A percentile compares a stretch with the other conserved stretches of the same genome.
These are phyloP conservation scores for Boletus speciosus DNA, from an alignment of 768 basidiomycete species.

Conservation along the genomic window DNA sequence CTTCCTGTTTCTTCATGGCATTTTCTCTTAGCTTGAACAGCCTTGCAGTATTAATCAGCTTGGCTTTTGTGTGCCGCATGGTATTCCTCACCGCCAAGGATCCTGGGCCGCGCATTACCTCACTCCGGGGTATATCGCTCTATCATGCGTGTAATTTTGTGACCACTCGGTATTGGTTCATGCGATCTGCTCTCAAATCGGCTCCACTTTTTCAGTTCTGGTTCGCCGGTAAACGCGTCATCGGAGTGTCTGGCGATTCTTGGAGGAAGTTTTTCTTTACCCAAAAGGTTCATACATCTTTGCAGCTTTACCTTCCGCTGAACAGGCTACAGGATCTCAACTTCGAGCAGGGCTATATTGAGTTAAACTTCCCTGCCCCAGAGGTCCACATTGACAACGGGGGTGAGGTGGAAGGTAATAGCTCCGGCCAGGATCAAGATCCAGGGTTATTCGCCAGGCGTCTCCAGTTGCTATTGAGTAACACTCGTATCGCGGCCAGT, in stretches of 20 bases:
- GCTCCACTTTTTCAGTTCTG: background rate
- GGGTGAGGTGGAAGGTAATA: background rate
- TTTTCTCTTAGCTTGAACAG: background rate
- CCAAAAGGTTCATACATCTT: background rate
- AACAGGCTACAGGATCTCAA: background rate
- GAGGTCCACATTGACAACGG: background rate
- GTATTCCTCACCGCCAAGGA: background rate
- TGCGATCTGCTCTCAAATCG: background rate
- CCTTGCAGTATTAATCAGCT: background rate
- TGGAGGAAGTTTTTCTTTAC: background rate
- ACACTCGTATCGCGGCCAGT: background rate
- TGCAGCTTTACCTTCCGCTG: background rate
- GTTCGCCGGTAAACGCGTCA: background rate
- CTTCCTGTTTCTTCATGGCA: background rate
- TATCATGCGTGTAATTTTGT: background rate
- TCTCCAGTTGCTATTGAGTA: background rate
- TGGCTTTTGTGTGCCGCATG: background rate
- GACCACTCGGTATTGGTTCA: background rate
- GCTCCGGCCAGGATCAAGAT: background rate
- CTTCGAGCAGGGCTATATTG: background rate
- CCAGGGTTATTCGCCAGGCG: background rate
- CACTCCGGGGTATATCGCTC: background rate
- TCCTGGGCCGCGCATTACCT: background rate
- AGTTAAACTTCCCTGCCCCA: background rate
- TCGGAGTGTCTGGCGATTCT: background rate